phyloP scores from a whole-genome alignment of 225 moss, liverwort and hornwort genomes.

The Thuidium tamariscinum region DNA sequence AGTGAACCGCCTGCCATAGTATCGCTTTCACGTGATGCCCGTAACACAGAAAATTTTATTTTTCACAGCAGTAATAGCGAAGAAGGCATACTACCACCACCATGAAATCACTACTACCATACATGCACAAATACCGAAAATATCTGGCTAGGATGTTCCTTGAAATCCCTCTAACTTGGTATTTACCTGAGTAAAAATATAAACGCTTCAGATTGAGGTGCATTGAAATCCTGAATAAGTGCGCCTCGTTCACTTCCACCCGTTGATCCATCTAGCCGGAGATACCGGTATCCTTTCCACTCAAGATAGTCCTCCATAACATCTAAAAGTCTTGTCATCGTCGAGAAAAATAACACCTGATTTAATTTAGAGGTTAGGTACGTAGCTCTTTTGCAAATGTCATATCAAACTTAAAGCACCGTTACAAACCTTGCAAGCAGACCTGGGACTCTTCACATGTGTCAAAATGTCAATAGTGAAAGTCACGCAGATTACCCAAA shows the following conservation, averaged over 20 bases:
- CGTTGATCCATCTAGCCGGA: conserved; percentile 91
- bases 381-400: neutral
- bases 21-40: neutral
- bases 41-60: neutral
- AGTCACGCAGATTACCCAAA: neutral
- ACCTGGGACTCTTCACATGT: neutral
- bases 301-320: conserved; percentile 98
- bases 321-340: conserved; percentile 97
- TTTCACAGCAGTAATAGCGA: neutral
- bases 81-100: neutral
- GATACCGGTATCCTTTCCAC: conserved; percentile 89
- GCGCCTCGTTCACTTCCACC: conserved; percentile 97
- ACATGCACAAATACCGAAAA: neutral
- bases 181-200: conserved; percentile 87
- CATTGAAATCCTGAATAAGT: conserved; percentile 89
- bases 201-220: conserved; percentile 90
- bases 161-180: neutral
- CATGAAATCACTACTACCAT: neutral
- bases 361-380: neutral
- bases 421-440: neutral
- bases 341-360: conserved; percentile 96
- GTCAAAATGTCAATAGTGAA: neutral
- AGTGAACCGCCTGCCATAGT: neutral
- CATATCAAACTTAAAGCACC: neutral
- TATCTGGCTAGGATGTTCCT: neutral